Evolutionary conservation across 2,329 filamentous ascomycete genomes (phyloP), one percentile per base, ranked within the genome.

Genomic region (Phialophora expanda): DNA sequence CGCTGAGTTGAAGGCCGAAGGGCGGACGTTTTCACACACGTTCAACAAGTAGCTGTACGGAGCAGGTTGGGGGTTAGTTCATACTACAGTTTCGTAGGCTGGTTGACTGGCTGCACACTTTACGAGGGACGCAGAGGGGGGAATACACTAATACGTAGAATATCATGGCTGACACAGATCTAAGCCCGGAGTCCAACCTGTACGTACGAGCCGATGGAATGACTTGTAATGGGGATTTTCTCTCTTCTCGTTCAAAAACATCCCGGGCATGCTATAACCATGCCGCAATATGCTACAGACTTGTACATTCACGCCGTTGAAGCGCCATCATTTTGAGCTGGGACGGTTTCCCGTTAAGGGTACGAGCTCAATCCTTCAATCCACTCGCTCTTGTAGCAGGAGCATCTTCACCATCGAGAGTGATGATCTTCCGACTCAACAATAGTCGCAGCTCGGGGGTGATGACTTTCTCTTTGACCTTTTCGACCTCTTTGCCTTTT

Each of bases 371-470:
- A 41, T 70, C 68, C 44, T 68, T 70, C 56, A 70, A 53, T 2
- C 69, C 70, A 65, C 70, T 70, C 4, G 66, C 55, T 38, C 70
- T 65, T n/a, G 63, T 64, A 34, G 66, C 22, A 14, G 58, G 22
- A 7, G 64, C 61, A 34, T 64, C 67, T 53, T 62, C 65, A 11
- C 80, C 78, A 46, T 81, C 79, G 26, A 86, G 73, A 67, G 79
- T 82, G 55, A 84, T 79, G 7, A 90, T 79, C 66, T 90, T 86
- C 66, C 85, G 80, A 69, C 84, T 86, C n/a, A 91, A 74, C 51
- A 91, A 70, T 6, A 79, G 77, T 56, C 89, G 82, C 64, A 91
- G 75, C 71, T 91, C 87, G 0, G 86, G 82, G 68, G 85, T 88
- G 55, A 91, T 87, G 17, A 89, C 82, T 70, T 83, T 85, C 8